Base-by-base conservation (phyloP, 495 filamentous ascomycete genomes). In the Annulohypoxylon maeteangense region DNA sequence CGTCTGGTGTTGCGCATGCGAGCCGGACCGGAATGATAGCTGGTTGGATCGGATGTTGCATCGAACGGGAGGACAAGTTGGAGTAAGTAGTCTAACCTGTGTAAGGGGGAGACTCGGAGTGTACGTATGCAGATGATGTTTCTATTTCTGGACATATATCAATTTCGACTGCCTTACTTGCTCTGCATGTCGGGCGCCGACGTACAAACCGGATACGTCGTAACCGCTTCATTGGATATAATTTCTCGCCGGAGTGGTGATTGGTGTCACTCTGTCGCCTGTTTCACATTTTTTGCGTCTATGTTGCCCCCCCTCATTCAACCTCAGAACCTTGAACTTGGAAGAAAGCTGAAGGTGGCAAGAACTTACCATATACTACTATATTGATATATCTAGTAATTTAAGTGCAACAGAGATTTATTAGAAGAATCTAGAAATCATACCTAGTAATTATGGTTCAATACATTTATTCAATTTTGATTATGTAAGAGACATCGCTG, bases 11-110 rank as follows among this genome's bases (percentile, higher is more conserved):
- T 25, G 11, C 54, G 48, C 20, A 29, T 67, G 58, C 45, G 51
- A 63, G 47, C 69, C 65, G 65, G 64, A 48, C 65, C 65, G 65
- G 60, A 58, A 65, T 51, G 31, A 16, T 25, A 48, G 29, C 54
- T 67, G 63, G 69, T 72, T 72, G 69, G 64, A 65, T 72, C 69
- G 69, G 64, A 72, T 72, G 69, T 64, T 67, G 64, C 69, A 72
- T 72, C 64, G 59, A 72, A 72, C 69, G 69, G 58, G 64, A 67
- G 58, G 47, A 55, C 59, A 23, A 72, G 47, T 62, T 68, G 65
- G 65, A 62, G 65, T 48, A 68, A 51, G 47, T 51, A 23, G 20
- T 12, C 6, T 44, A 44, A 51, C 18, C 18, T 57, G 25, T 3
- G 54, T 38, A 57, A 57, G 34, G 32, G 25, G 50, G 27, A 29